Evolutionary conservation across 2,329 filamentous ascomycete species (phyloP).

Genomic region (Furcasterigmium sp.): DNA sequence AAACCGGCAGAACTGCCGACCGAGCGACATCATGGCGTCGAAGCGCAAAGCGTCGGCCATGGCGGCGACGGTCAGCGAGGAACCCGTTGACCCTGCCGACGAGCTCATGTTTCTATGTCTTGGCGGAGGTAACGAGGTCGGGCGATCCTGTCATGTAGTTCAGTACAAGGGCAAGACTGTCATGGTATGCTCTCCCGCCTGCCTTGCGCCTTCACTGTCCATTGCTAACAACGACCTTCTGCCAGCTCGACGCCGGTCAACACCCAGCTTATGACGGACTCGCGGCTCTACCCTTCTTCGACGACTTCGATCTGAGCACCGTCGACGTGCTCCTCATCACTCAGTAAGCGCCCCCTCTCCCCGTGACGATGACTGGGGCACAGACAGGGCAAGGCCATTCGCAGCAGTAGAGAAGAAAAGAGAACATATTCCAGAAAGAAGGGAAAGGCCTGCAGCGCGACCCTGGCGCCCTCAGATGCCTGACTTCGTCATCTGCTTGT

Average conservation of each 20-base stretch:
- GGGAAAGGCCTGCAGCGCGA: conserved; percentile 2
- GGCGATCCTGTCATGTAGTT: conserved; percentile 93
- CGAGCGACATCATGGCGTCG: conserved; percentile 66
- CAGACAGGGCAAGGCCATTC: conserved; percentile 18
- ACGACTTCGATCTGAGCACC: conserved; percentile 95
- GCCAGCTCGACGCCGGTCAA: conserved; percentile 89
- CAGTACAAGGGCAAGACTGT: conserved; percentile 99
- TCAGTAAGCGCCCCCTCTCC: conserved; percentile 70
- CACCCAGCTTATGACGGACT: conserved; percentile 95
- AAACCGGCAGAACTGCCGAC: background rate
- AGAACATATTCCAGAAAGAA: conserved; percentile 6
- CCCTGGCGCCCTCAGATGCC: conserved; percentile 7
- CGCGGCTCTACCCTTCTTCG: conserved; percentile 91
- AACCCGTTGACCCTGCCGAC: conserved; percentile 87
- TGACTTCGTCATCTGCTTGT: conserved; percentile 9
- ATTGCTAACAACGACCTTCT: background rate
- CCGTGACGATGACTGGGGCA: conserved; percentile 6
- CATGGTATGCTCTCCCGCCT: conserved; percentile 62
- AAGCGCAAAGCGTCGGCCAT: conserved; percentile 85
- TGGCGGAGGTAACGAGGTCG: conserved; percentile 95
- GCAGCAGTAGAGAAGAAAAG: conserved; percentile 6
- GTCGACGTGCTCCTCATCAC: conserved; percentile 96
- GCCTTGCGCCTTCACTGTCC: background rate
- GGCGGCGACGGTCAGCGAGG: conserved; percentile 54
- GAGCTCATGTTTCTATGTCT: conserved; percentile 92